A percentile compares a stretch with the other conserved stretches of the same genome.
Conservation (phyloP, 306 rosid genomes). For the Alnus glutinosa region DNA sequence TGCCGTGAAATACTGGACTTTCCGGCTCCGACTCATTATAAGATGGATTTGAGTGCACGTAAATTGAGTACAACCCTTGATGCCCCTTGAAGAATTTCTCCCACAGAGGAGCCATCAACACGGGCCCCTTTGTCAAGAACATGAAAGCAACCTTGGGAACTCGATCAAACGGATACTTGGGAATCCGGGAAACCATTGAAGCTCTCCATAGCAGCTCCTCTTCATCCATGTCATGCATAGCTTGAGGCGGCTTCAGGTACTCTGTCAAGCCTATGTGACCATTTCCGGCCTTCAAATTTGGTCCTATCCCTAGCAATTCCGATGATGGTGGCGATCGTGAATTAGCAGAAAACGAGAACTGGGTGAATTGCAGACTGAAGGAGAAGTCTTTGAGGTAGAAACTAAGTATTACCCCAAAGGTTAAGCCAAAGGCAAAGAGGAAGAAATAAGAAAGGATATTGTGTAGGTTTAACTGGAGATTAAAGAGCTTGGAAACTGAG, state of each 20-base stretch:
- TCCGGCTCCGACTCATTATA: constrained; percentile 59
- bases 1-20: constrained; percentile 55
- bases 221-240: constrained; percentile 70
- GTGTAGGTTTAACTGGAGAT: constrained; percentile 40
- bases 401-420: constrained; percentile 53
- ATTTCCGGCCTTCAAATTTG: neutral
- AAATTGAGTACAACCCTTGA: constrained; percentile 65
- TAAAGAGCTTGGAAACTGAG: constrained; percentile 41
- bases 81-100: constrained; percentile 76
- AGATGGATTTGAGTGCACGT: constrained; percentile 79
- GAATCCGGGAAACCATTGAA: constrained; percentile 56
- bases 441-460: constrained; percentile 40
- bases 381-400: constrained; percentile 50
- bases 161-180: constrained; percentile 52
- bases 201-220: constrained; percentile 83
- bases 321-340: constrained; percentile 19
- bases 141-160: constrained; percentile 80
- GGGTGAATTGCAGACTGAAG: constrained; percentile 56
- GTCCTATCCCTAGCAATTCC: neutral
- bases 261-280: constrained; percentile 48
- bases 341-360: constrained; percentile 44
- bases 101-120: constrained; percentile 81
- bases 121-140: constrained; percentile 78
- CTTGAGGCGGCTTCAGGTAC: constrained; percentile 47
- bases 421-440: constrained; percentile 56